phyloP scores from a whole-genome alignment of 495 filamentous ascomycete genomes.

The Penicillium argentinense region DNA sequence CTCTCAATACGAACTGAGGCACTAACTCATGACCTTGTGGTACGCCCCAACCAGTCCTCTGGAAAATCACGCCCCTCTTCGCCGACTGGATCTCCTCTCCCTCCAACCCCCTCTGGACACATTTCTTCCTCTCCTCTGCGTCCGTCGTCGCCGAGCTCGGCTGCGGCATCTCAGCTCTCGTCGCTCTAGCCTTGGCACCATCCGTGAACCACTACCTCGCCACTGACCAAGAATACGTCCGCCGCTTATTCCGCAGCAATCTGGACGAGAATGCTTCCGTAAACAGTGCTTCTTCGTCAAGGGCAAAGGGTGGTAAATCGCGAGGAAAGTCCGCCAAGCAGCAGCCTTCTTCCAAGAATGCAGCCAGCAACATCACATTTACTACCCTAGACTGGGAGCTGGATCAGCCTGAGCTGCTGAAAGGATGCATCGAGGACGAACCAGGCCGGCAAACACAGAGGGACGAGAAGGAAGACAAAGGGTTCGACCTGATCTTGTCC shows the following conservation, averaged over 20 bases:
- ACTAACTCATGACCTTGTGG: background rate
- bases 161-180: constrained; percentile 78
- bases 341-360: constrained; percentile 4
- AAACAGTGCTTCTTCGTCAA: background rate
- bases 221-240: constrained; percentile 87
- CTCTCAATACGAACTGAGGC: no score
- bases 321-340: constrained; percentile 18
- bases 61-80: constrained; percentile 88
- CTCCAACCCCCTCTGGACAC: constrained; percentile 63
- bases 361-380: constrained; percentile 38
- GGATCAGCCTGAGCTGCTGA: constrained; percentile 34
- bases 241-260: constrained; percentile 72
- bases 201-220: constrained; percentile 66
- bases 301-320: constrained; percentile 15
- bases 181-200: constrained; percentile 64
- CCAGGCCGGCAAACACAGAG: constrained; percentile 1
- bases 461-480: constrained; percentile 26
- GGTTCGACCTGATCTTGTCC: constrained; percentile 65
- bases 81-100: constrained; percentile 73
- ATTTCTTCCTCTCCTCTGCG: constrained; percentile 50
- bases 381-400: constrained; percentile 47
- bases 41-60: constrained; percentile 61
- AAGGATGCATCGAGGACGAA: constrained; percentile 23
- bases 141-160: constrained; percentile 79
- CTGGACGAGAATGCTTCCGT: constrained; percentile 58